A percentile compares a stretch with the other conserved stretches of the same genome.
Conservation (phyloP, 78 protist species). For the Thecamonas trahens region DNA sequence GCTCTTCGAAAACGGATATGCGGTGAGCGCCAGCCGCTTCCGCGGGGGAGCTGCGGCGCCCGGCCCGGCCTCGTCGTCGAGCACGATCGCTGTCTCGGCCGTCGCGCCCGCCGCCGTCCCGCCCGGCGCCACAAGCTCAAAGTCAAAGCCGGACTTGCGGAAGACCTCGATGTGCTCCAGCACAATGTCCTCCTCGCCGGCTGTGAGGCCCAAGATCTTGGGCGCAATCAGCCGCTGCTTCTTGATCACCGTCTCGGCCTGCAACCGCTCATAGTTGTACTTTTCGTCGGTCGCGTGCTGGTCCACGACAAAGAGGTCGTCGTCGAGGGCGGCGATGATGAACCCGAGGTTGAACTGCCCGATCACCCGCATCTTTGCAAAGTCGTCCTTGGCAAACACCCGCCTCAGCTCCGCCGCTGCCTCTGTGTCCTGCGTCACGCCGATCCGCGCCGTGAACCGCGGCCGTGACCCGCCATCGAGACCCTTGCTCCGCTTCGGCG, state of each 20-base stretch:
- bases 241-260: background rate
- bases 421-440: background rate
- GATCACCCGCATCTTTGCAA: slow-evolving; percentile 61
- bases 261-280: slow-evolving; percentile 73
- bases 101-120: too few relatives aligned
- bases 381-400: slow-evolving; percentile 41
- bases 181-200: slow-evolving; percentile 50
- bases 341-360: slow-evolving; percentile 94
- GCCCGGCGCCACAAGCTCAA: slow-evolving; percentile 22
- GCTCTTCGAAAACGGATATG: slow-evolving; percentile 41
- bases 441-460: background rate
- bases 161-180: slow-evolving; percentile 41
- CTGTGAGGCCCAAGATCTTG: slow-evolving; percentile 23
- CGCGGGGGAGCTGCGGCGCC: background rate
- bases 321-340: slow-evolving; percentile 60
- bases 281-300: slow-evolving; percentile 97
- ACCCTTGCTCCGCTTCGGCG: background rate
- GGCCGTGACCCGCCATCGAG: background rate
- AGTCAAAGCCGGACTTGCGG: slow-evolving; percentile 53
- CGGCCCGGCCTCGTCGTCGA: slow-evolving; percentile 42
- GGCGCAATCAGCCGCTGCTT: slow-evolving; percentile 42
- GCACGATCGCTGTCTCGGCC: too few relatives aligned
- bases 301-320: slow-evolving; percentile 80
- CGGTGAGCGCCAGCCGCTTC: slow-evolving; percentile 25
- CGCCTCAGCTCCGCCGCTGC: slow-evolving; percentile 18